Evolutionary conservation across 805 yeast genomes (phyloP), one percentile per base, ranked within the genome.

Genomic region (Starmerella ratchasimensis): DNA sequence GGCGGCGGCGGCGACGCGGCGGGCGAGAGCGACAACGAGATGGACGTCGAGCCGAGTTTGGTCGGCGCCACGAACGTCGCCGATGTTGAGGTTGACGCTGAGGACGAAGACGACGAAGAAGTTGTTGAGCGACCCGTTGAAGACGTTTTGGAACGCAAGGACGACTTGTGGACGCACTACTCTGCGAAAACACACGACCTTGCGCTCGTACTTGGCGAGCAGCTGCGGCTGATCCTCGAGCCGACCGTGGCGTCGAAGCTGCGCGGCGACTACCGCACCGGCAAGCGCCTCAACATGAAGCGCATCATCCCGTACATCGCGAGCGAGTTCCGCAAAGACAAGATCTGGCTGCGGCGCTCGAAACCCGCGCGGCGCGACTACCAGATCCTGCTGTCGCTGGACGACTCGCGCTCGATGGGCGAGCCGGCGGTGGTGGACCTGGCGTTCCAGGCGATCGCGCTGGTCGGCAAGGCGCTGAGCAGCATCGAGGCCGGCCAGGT

Each of bases 301-400:
- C 70, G 96, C 49, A 90, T 90, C 52, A 90, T 90, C 53, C 94
- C 97, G 5, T 90, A 88, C 59, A 90, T 90, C 64, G 99, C 99
- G 0, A 81, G 94, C 27, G 94, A 84, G 53, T 90, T 83, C 72
- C 76, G 94, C 53, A 90, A 90, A 58, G 99, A 90, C 59, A 90
- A 90, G 66, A 90, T 90, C 41, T 90, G 99, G 99, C 69, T 90
- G 62, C 74, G 95, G 56, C 74, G 99, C 60, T 84, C 96, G 5
- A 88, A 90, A 56, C 99, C 99, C 39, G 80, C 93, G 48, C 90
- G 90, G 64, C 76, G 99, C 53, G 90, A 86, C 56, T 90, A 90
- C 58, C 98, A 90, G 63, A 81, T 90, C 45, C 81, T 93, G 95
- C 80, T 90, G 47, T 86, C 98, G 1, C 80, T 90, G 33, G 99